Evolutionary conservation across 78 protist genomes (phyloP).

Genomic region (Dictyostelium capitatum): DNA sequence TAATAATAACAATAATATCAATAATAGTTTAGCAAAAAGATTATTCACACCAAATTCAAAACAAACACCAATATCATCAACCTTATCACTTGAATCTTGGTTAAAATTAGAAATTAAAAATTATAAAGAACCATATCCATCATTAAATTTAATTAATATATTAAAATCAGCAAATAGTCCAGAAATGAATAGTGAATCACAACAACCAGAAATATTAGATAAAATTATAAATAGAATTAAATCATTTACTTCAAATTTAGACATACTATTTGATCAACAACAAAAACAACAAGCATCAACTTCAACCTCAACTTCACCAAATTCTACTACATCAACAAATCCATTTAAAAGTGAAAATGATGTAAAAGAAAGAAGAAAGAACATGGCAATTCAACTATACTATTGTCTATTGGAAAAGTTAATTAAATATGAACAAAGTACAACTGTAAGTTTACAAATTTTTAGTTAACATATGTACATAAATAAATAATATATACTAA

Average conservation of each 20-base stretch:
- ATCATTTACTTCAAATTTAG: background rate
- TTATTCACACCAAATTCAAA: background rate
- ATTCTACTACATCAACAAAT: background rate
- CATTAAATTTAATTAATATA: background rate
- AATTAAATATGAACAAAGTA: background rate
- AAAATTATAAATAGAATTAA: conserved; percentile 3
- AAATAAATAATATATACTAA: background rate
- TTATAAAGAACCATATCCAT: background rate
- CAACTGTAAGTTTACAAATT: background rate
- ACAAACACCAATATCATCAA: conserved; percentile 51
- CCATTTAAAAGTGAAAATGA: background rate
- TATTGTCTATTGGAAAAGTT: conserved; percentile 10
- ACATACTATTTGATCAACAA: conserved; percentile 2
- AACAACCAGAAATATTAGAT: background rate
- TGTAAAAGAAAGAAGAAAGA: conserved; percentile 27
- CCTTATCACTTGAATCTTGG: conserved; percentile 45
- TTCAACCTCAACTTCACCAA: background rate
- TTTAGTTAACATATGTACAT: background rate
- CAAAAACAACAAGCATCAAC: background rate
- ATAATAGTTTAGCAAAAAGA: background rate
- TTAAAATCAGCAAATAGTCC: background rate
- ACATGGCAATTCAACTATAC: conserved; percentile 33
- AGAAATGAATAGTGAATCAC: background rate
- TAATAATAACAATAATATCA: conserved; percentile 21
- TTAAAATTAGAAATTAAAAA: conserved; percentile 12